These are phyloP conservation scores for Rhipidocladum racemiflorum DNA, from an alignment of 176 grass and related monocot species.

Conservation along the genomic window DNA sequence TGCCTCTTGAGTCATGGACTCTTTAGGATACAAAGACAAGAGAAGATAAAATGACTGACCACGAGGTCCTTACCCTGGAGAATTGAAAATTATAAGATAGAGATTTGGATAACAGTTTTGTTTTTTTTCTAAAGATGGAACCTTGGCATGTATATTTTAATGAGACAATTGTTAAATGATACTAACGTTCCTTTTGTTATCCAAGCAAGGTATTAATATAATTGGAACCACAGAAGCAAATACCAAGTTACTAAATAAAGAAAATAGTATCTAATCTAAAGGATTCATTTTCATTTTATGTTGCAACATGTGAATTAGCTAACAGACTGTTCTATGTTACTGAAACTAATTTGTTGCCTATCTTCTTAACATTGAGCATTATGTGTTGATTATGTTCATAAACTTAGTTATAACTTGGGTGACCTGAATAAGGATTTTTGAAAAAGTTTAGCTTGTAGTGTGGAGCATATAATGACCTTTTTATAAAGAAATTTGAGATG, in stretches of 20 bases:
- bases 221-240: no score
- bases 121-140: background rate
- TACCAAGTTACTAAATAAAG: no score
- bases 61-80: background rate
- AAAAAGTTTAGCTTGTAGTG: background rate
- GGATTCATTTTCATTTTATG: no score
- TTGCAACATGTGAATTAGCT: background rate
- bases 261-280: no score
- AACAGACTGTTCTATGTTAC: background rate
- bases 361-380: background rate
- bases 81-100: background rate
- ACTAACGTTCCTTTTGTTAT: background rate
- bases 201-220: background rate
- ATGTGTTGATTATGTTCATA: background rate
- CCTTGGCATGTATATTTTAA: background rate
- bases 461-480: background rate
- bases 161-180: background rate
- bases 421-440: background rate
- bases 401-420: background rate
- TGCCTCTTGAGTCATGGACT: background rate
- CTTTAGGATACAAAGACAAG: background rate
- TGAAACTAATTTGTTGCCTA: background rate
- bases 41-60: background rate
- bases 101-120: background rate
- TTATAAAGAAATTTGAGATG: background rate